phyloP scores from a whole-genome alignment of 2,329 filamentous ascomycete genomes.

The Magnaporthiopsis poae region DNA sequence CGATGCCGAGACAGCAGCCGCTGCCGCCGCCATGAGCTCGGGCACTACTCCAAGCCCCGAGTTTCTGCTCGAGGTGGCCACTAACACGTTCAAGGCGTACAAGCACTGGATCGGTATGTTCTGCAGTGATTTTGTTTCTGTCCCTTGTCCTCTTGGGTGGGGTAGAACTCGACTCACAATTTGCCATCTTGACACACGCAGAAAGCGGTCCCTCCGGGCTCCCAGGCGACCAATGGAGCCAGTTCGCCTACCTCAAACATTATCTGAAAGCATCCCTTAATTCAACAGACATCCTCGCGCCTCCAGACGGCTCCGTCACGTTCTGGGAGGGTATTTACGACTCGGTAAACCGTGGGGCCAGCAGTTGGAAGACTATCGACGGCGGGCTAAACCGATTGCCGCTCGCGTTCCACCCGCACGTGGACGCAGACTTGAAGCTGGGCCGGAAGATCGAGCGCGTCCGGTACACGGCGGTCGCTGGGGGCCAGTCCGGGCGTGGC shows the following conservation, averaged over 20 bases:
- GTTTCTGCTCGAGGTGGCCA: slow-evolving; percentile 28
- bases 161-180: background rate
- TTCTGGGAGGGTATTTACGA: slow-evolving; percentile 34
- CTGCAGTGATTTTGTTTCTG: background rate
- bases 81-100: slow-evolving; percentile 35
- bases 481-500: slow-evolving; percentile 12
- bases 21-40: background rate
- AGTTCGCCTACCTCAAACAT: slow-evolving; percentile 54
- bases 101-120: slow-evolving; percentile 24
- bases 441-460: slow-evolving; percentile 17
- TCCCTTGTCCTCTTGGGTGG: too few species aligned
- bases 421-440: slow-evolving; percentile 18
- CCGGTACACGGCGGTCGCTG: slow-evolving; percentile 10
- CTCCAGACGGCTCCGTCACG: slow-evolving; percentile 27
- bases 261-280: slow-evolving; percentile 44
- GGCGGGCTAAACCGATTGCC: slow-evolving; percentile 26
- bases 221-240: slow-evolving; percentile 56
- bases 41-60: background rate
- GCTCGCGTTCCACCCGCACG: slow-evolving; percentile 24
- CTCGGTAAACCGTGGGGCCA: slow-evolving; percentile 19
- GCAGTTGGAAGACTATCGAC: slow-evolving; percentile 21
- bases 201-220: slow-evolving; percentile 27
- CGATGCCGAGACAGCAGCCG: background rate
- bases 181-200: background rate
- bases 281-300: slow-evolving; percentile 37